Evolutionary conservation across 371 early-diverging fungal species (phyloP).

Genomic region (Mucor velutinosus): DNA sequence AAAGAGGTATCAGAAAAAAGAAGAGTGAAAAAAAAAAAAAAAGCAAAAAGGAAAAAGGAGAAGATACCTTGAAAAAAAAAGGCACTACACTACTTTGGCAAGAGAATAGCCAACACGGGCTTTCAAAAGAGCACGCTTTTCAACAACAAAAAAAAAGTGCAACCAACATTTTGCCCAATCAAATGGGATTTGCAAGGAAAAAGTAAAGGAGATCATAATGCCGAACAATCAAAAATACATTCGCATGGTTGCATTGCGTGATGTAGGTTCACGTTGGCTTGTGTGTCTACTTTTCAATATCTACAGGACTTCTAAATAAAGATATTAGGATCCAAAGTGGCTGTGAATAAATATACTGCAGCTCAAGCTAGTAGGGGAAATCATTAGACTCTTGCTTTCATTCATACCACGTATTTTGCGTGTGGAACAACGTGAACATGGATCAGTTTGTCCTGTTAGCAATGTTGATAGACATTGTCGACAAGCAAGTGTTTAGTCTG

Average conservation of each 20-base stretch:
- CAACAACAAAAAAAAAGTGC: background rate
- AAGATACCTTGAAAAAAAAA: background rate
- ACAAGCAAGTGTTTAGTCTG: no score
- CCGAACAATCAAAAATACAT: background rate
- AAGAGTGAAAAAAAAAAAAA: background rate
- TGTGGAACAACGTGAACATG: no score
- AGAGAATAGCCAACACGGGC: background rate
- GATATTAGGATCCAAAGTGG: background rate
- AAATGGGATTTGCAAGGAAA: background rate
- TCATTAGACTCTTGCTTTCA: no score
- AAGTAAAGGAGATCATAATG: slow-evolving; percentile 5
- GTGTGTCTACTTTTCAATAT: background rate
- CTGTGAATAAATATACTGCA: background rate
- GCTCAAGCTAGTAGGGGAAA: background rate
- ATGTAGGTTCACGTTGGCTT: background rate
- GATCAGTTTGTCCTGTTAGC: no score
- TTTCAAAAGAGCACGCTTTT: slow-evolving; percentile 1
- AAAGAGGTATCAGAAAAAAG: background rate
- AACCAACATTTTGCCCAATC: background rate
- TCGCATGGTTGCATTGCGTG: slow-evolving; percentile 1
- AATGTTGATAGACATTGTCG: no score
- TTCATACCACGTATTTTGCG: no score
- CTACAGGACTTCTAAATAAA: background rate
- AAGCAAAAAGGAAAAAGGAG: background rate
- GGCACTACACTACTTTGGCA: background rate